phyloP scores from a whole-genome alignment of 192 early-diverging fungal genomes.

The Phycomyces nitens region DNA sequence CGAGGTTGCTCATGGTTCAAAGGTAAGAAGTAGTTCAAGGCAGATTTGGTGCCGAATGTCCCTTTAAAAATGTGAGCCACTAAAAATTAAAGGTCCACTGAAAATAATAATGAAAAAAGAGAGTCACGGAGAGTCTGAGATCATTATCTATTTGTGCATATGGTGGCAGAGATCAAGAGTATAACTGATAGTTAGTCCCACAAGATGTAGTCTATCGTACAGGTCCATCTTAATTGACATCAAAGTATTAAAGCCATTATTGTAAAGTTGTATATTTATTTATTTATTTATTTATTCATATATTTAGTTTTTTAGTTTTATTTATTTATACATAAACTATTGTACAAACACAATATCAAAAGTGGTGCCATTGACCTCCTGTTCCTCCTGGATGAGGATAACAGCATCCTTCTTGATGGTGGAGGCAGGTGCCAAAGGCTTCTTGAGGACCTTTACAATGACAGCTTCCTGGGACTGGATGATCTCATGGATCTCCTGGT shows the following conservation, averaged over 20 bases:
- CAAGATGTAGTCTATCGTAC: no score
- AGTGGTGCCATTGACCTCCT: conserved; percentile 77
- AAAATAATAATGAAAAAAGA: no score
- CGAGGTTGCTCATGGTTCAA: conserved; percentile 22
- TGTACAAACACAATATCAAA: conserved; percentile 69
- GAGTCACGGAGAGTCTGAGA: no score
- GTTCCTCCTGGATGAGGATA: conserved; percentile 80
- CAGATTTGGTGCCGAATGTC: no score
- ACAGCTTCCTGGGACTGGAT: conserved; percentile 70
- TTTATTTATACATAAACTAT: conserved; percentile 4
- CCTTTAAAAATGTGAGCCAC: no score
- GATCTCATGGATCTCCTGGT: conserved; percentile 64
- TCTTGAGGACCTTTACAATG: conserved; percentile 73
- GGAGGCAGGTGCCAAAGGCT: conserved; percentile 45
- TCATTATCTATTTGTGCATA: no score
- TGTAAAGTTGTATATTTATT: no score
- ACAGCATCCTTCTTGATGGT: conserved; percentile 37
- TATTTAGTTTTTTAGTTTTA: neutral
- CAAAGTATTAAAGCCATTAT: no score
- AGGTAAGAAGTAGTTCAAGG: conserved; percentile 3
- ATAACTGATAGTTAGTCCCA: no score
- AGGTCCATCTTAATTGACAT: no score
- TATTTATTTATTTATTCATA: neutral
- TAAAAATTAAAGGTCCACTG: no score
- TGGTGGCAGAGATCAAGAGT: no score